A percentile compares a stretch with the other conserved stretches of the same genome.
These are phyloP conservation scores for Pestalotiopsis sp. DNA, from an alignment of 2,329 filamentous ascomycete genomes.

Conservation along the genomic window DNA sequence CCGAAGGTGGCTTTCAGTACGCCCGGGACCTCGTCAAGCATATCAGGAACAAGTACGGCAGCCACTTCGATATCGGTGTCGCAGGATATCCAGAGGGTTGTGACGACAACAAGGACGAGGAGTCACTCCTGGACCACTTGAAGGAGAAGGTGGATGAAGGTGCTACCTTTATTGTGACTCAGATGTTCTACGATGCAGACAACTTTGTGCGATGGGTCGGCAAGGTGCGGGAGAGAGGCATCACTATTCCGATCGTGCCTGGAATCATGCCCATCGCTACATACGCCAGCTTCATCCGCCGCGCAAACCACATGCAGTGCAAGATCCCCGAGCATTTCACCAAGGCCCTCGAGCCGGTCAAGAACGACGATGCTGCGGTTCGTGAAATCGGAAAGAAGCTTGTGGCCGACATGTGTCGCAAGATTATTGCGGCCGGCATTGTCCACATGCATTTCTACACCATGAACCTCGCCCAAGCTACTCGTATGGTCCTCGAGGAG, in stretches of 20 bases:
- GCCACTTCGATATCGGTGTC: conserved; percentile 96
- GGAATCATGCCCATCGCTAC: conserved; percentile 97
- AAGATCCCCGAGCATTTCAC: conserved; percentile 82
- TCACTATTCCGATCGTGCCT: conserved; percentile 81
- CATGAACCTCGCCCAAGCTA: conserved; percentile 96
- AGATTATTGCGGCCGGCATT: conserved; percentile 81
- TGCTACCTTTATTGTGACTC: conserved; percentile 91
- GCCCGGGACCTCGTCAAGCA: conserved; percentile 83
- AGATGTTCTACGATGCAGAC: conserved; percentile 99
- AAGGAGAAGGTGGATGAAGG: conserved; percentile 98
- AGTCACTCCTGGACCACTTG: conserved; percentile 83
- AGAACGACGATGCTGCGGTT: conserved; percentile 94
- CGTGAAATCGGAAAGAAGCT: conserved; percentile 86
- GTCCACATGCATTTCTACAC: conserved; percentile 97
- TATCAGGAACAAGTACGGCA: conserved; percentile 77
- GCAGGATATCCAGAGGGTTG: conserved; percentile 95
- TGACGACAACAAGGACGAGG: conserved; percentile 89
- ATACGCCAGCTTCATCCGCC: conserved; percentile 87
- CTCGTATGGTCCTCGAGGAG: conserved; percentile 91
- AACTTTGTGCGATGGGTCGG: conserved; percentile 91
- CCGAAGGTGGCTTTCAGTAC: conserved; percentile 86
- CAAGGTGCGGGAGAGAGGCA: conserved; percentile 83
- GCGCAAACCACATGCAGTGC: conserved; percentile 90
- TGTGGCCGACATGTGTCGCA: conserved; percentile 87
- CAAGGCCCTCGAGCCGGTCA: conserved; percentile 83